Base-by-base conservation (phyloP, 257 asterid genomes). In the Ocimum tenuiflorum region DNA sequence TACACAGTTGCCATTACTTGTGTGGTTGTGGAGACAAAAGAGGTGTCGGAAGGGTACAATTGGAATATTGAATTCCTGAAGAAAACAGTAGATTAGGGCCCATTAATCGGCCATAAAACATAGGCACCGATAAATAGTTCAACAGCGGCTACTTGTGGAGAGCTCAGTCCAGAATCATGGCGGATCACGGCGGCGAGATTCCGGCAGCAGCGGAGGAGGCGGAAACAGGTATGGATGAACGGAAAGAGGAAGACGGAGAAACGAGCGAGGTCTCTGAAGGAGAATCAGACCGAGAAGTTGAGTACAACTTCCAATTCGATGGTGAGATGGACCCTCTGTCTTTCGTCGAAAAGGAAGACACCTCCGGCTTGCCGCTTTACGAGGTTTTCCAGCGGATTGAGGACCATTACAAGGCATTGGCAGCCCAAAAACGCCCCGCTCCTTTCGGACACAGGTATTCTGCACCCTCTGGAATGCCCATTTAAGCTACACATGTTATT, bases 251-350 rank as follows among this genome's bases (percentile, higher is more conserved):
- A 15, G 69, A 68, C 33, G 78, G 35, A 14, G 82, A 74, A 8
- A 51, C 57, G 43, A 78, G 81, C 3, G 89, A 71, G 2, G 87
- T 35, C 4, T 86, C 80, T 0, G 94, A 76, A 4, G 91, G 76
- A 1, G 90, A 65, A n/a, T 74, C 74, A 3, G 85, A 74, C 0
- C 85, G 79, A 13, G 87, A 76, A 45, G 85, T 75, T 24, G 95
- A 67, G 52, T 84, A 83, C 68, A 69, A 66, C 35, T 84, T 88
- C 70, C 86, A 76, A 60, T 86, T 91, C 69, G 73, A 76, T 35
- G 91, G 72, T 4, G 94, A 77, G 60, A 86, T 82, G 95, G 86
- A 91, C 55, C 97, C 97, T 51, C 71, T 86, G 18, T 71, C 85
- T 6, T 86, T 91, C 58, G 86, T 82, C 0, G 85, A 88, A 72